Evolutionary conservation across 2,329 filamentous ascomycete species (phyloP), one percentile per base, ranked within the genome.

Genomic region (Ceratocystis lukuohia): DNA sequence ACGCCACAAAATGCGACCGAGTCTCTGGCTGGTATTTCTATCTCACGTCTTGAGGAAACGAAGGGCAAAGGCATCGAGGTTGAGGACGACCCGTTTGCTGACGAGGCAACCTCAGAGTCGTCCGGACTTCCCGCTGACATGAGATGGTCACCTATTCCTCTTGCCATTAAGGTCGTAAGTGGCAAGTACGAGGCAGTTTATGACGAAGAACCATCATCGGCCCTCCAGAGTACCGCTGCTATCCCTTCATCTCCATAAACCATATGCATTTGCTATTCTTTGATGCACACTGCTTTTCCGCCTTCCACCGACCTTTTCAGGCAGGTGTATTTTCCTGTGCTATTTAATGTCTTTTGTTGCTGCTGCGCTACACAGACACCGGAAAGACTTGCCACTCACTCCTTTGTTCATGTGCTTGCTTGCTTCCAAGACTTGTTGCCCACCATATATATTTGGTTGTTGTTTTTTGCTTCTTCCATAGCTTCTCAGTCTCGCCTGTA

Each of bases 31-130:
- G 85, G 85, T 8, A 82, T 96, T 66, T 86, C 84, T 3, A 78
- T 91, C 65, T 84, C 82, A 4, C 77, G 77, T 68, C 75, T 84
- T 50, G 78, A 80, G 7, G 77, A 80, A 68, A 76, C 77, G 67
- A 84, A 85, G 73, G 80, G 77, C 41, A 82, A 78, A 72, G 82
- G 79, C 63, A 72, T 75, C 45, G 63, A 65, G 6, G 48, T 77
- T 71, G 12, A 78, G 1, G 82, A 80, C 65, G 86, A 90, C 71
- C 88, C 88, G 1, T 92, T 92, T 73, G 88, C 88, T 0, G 89
- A 79, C 30, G 73, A 66, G 22, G 70, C 66, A 67, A 69, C 30
- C 61, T 30, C 48, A 6, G 70, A 28, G 65, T 69, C 69, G 68
- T 69, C 62, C 17, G 65, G 68, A 10, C 65, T 70, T 46, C 68